Percentiles rank a stretch among this genome's conserved stretches.
Evolutionary conservation across 345 rosid genomes (phyloP).

Genomic region (Populus tremula): DNA sequence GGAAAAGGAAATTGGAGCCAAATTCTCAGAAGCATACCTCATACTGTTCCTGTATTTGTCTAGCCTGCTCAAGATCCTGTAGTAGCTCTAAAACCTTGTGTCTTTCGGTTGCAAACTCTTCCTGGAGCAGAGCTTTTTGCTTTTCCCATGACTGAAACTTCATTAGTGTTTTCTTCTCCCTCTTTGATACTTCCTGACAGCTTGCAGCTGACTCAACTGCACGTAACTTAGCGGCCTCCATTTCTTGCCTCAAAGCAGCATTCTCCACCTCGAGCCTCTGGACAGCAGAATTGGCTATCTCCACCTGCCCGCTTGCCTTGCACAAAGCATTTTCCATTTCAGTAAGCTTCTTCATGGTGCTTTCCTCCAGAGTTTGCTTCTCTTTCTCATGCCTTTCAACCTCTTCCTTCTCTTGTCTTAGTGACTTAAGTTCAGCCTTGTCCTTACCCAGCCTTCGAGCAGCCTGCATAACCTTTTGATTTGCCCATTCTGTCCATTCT

Average conservation of each 20-base stretch:
- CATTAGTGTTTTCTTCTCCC: slow-evolving; percentile 63
- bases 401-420: slow-evolving; percentile 87
- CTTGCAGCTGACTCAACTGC: slow-evolving; percentile 71
- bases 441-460: slow-evolving; percentile 80
- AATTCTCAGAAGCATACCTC: slow-evolving; percentile 45
- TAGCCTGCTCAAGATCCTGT: slow-evolving; percentile 52
- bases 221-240: slow-evolving; percentile 63
- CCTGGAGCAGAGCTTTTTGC: slow-evolving; percentile 63
- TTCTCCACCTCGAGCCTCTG: slow-evolving; percentile 79
- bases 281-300: slow-evolving; percentile 63
- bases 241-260: slow-evolving; percentile 59
- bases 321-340: slow-evolving; percentile 81
- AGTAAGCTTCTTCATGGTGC: slow-evolving; percentile 70
- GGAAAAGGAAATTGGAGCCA: slow-evolving; percentile 1
- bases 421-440: slow-evolving; percentile 73
- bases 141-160: slow-evolving; percentile 77
- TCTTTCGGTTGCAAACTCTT: slow-evolving; percentile 64
- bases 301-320: slow-evolving; percentile 79
- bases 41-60: slow-evolving; percentile 41
- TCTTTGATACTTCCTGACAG: slow-evolving; percentile 67
- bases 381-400: slow-evolving; percentile 82
- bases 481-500: slow-evolving; percentile 95
- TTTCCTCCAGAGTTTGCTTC: slow-evolving; percentile 71
- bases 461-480: slow-evolving; percentile 96
- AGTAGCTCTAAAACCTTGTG: slow-evolving; percentile 46